phyloP scores from a whole-genome alignment of 331 rosid species.

The Phaseolus coccineus region DNA sequence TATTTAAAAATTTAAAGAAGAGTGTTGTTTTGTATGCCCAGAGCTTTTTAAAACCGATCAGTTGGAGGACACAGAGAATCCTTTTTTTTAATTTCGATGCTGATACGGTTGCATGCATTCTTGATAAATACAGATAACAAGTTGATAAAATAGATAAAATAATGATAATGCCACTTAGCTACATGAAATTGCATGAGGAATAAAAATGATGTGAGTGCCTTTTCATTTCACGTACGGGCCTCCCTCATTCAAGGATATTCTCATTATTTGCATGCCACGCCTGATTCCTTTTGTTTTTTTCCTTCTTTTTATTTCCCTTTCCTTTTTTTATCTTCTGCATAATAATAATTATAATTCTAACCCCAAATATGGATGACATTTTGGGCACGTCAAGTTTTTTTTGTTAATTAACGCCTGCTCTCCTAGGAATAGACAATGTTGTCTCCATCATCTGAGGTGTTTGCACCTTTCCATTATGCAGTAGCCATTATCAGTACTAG shows the following conservation, averaged over 20 bases:
- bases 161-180: conserved; percentile 76
- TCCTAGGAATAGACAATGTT: conserved; percentile 59
- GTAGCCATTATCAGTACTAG: conserved; percentile 51
- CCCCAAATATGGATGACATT: conserved; percentile 57
- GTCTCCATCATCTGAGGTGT: conserved; percentile 54
- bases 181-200: conserved; percentile 76
- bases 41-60: conserved; percentile 38
- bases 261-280: conserved; percentile 92
- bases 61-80: conserved; percentile 46
- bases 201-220: conserved; percentile 70
- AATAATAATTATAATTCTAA: conserved; percentile 51
- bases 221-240: conserved; percentile 76
- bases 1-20: not conserved
- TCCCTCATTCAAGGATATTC: conserved; percentile 82
- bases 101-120: conserved; percentile 57
- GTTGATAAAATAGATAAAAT: conserved; percentile 46
- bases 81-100: conserved; percentile 42
- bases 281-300: conserved; percentile 63
- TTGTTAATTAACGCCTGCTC: conserved; percentile 51
- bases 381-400: conserved; percentile 62
- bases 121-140: conserved; percentile 47
- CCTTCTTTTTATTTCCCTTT: conserved; percentile 1
- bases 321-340: conserved; percentile 41
- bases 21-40: conserved; percentile 23
- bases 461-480: conserved; percentile 60